Conservation (phyloP, 2,329 filamentous ascomycete genomes). For the Aspergillus novofumigatus region DNA sequence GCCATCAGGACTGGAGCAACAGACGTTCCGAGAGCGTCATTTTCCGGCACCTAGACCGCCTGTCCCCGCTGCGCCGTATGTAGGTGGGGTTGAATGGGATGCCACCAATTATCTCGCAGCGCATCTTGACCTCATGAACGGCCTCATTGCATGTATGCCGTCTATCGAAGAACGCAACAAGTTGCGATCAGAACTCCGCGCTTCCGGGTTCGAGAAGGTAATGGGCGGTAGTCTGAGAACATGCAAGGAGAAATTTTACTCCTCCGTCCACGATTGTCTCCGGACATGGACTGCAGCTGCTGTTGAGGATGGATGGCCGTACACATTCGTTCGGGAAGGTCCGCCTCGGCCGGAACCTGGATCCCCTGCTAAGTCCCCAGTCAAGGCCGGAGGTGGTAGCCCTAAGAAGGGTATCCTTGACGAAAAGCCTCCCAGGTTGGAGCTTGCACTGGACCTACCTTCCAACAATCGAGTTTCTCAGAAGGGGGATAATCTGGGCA, state of each 20-base stretch:
- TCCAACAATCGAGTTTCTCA: constrained; percentile 17
- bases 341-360: constrained; percentile 37
- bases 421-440: constrained; percentile 57
- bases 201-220: constrained; percentile 86
- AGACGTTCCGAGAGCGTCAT: constrained; percentile 51
- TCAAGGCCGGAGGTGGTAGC: constrained; percentile 36
- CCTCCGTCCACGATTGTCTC: constrained; percentile 81
- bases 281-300: constrained; percentile 88
- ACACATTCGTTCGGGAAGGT: constrained; percentile 65
- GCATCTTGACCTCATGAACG: constrained; percentile 89
- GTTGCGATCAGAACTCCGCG: constrained; percentile 70
- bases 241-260: constrained; percentile 98
- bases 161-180: constrained; percentile 66
- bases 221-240: constrained; percentile 80
- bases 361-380: constrained; percentile 45
- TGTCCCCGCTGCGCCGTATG: constrained; percentile 89
- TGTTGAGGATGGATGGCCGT: constrained; percentile 81
- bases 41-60: constrained; percentile 85
- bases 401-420: constrained; percentile 44
- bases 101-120: constrained; percentile 93
- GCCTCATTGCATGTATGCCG: constrained; percentile 76
- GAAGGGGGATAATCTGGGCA: constrained; percentile 27
- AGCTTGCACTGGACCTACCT: constrained; percentile 40
- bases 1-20: constrained; percentile 18
- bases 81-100: constrained; percentile 97